A percentile compares a stretch with the other conserved stretches of the same genome.
phyloP scores from a whole-genome alignment of 2,329 filamentous ascomycete genomes.

The Sporothrix phasma region DNA sequence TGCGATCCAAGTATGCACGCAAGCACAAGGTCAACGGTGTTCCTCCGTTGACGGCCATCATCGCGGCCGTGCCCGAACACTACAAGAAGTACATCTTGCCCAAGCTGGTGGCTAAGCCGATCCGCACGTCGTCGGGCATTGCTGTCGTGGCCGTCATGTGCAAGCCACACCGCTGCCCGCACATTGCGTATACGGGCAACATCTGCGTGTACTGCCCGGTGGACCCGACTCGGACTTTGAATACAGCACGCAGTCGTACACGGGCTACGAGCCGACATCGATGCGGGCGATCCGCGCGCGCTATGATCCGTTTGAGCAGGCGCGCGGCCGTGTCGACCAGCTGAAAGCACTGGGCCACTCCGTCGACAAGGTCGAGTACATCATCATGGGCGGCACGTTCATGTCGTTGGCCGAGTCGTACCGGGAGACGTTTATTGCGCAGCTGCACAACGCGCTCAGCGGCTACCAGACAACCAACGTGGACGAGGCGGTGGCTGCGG shows the following conservation, averaged over 20 bases:
- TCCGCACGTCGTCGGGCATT: conserved; percentile 66
- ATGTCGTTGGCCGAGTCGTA: conserved; percentile 92
- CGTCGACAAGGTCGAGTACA: conserved; percentile 98
- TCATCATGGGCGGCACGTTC: conserved; percentile 99
- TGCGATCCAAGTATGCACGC: conserved; percentile 80
- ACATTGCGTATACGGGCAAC: conserved; percentile 97
- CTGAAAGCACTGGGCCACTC: conserved; percentile 92
- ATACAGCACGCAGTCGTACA: conserved; percentile 98
- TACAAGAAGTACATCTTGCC: conserved; percentile 99
- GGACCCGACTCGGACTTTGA: conserved; percentile 98
- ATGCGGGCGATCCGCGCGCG: conserved; percentile 96
- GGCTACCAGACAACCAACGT: conserved; percentile 92
- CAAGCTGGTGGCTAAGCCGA: conserved; percentile 93
- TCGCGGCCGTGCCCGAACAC: conserved; percentile 96
- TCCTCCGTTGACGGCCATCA: conserved; percentile 90
- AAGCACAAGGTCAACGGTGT: conserved; percentile 84
- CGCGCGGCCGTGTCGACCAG: conserved; percentile 88
- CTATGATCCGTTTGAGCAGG: conserved; percentile 97
- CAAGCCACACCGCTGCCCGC: conserved; percentile 94
- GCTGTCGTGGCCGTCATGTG: conserved; percentile 99
- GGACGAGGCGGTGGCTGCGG: conserved; percentile 87
- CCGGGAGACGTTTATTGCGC: conserved; percentile 85
- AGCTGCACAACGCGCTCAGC: conserved; percentile 91
- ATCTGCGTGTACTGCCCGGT: conserved; percentile 97
- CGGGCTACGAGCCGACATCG: conserved; percentile 94